Conservation (phyloP, 371 early-diverging fungal species). For the Apophysomyces elegans region DNA sequence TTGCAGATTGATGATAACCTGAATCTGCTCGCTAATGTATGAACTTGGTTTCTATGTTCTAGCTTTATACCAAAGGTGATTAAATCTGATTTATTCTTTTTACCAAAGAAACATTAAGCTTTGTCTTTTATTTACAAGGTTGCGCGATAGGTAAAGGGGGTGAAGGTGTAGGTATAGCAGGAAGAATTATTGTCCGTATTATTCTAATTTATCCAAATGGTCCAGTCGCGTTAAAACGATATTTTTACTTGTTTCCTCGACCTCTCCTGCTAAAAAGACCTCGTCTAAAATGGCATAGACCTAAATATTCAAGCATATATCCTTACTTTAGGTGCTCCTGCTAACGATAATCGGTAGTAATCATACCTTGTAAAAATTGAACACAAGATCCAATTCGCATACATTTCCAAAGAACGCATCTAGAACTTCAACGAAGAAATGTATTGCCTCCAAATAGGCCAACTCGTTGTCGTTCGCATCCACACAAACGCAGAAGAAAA, state of each 20-base stretch:
- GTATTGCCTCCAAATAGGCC: slow-evolving; percentile 93
- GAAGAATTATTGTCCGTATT: slow-evolving; percentile 17
- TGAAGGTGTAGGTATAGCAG: neutral
- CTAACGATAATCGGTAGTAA: too few species aligned
- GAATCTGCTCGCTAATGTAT: neutral
- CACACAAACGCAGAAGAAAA: slow-evolving; percentile 98
- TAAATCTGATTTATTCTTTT: too few species aligned
- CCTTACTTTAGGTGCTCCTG: too few species aligned
- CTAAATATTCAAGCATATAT: slow-evolving; percentile 33
- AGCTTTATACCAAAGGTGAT: too few species aligned
- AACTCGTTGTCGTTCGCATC: slow-evolving; percentile 97
- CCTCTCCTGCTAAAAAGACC: slow-evolving; percentile 96
- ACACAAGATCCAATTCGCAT: slow-evolving; percentile 96
- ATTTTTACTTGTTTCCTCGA: slow-evolving; percentile 93
- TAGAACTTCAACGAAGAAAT: slow-evolving; percentile 97
- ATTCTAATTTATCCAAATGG: slow-evolving; percentile 80
- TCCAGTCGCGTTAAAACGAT: slow-evolving; percentile 74
- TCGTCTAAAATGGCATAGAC: slow-evolving; percentile 98
- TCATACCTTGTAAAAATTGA: slow-evolving; percentile 92
- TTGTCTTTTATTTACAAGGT: too few species aligned
- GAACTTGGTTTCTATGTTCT: neutral
- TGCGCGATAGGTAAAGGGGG: neutral
- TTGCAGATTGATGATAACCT: neutral
- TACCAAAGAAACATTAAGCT: too few species aligned
- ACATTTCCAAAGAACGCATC: slow-evolving; percentile 98